Conservation (phyloP, 140 eudicot genomes). For the Flaveria floridana region DNA sequence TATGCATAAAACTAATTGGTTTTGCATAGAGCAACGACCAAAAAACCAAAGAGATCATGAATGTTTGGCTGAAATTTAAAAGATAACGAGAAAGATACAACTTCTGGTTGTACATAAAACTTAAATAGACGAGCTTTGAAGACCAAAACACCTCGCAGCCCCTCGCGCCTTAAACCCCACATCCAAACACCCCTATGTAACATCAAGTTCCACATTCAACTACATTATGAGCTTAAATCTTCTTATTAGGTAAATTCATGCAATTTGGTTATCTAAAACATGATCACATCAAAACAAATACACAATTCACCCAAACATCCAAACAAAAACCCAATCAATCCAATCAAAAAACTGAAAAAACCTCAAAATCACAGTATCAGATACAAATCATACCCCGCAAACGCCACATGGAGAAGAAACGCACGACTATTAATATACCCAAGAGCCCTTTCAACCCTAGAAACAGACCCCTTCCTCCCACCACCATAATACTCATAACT, state of each 20-base stretch:
- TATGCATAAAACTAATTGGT: too few relatives aligned
- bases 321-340: too few relatives aligned
- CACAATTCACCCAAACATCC: not conserved
- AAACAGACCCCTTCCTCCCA: conserved; percentile 22
- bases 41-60: too few relatives aligned
- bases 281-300: not conserved
- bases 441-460: conserved; percentile 37
- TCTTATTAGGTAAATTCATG: not conserved
- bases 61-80: too few relatives aligned
- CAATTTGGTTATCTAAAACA: not conserved
- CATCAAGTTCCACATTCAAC: not conserved
- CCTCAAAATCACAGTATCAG: not conserved
- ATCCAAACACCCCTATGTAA: not conserved
- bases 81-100: too few relatives aligned
- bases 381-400: conserved; percentile 48
- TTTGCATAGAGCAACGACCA: too few relatives aligned
- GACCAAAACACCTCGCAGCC: too few relatives aligned
- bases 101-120: too few relatives aligned
- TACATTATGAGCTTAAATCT: not conserved
- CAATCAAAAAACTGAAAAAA: not conserved
- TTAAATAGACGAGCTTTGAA: too few relatives aligned
- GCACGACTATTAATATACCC: conserved; percentile 54
- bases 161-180: not conserved
- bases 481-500: conserved; percentile 31
- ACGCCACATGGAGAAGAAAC: conserved; percentile 55